Evolutionary conservation across 495 filamentous ascomycete species (phyloP).

Genomic region (Aspergillus sclerotiicarbonarius): DNA sequence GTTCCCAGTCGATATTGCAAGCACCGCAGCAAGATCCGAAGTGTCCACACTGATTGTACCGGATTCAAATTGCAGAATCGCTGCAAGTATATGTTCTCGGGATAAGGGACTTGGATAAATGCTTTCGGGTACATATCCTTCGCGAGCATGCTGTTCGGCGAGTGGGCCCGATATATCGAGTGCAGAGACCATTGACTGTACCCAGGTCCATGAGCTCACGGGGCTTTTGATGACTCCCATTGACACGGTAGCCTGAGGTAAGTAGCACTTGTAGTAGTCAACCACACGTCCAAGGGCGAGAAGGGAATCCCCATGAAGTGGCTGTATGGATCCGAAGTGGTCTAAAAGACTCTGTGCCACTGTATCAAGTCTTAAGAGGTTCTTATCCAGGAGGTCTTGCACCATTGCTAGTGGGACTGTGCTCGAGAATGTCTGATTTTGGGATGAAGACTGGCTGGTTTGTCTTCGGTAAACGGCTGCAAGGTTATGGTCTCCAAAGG

Average conservation of each 20-base stretch:
- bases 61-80: constrained; percentile 7
- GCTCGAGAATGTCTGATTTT: background rate
- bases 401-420: background rate
- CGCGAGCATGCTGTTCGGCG: background rate
- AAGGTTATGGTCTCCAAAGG: constrained; percentile 4
- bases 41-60: constrained; percentile 1
- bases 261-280: constrained; percentile 3
- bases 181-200: background rate
- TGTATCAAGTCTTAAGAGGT: background rate
- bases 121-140: background rate
- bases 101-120: constrained; percentile 2
- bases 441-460: background rate
- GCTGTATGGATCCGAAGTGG: background rate
- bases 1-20: constrained; percentile 10
- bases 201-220: background rate
- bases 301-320: constrained; percentile 3
- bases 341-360: background rate
- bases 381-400: background rate
- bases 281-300: constrained; percentile 3
- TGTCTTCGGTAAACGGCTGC: constrained; percentile 5
- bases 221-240: constrained; percentile 2
- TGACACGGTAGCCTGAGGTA: constrained; percentile 5
- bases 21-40: background rate
- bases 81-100: constrained; percentile 7
- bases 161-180: background rate